phyloP scores from a whole-genome alignment of 2,329 filamentous ascomycete genomes.

The Phyllosticta paracitricarpa region DNA sequence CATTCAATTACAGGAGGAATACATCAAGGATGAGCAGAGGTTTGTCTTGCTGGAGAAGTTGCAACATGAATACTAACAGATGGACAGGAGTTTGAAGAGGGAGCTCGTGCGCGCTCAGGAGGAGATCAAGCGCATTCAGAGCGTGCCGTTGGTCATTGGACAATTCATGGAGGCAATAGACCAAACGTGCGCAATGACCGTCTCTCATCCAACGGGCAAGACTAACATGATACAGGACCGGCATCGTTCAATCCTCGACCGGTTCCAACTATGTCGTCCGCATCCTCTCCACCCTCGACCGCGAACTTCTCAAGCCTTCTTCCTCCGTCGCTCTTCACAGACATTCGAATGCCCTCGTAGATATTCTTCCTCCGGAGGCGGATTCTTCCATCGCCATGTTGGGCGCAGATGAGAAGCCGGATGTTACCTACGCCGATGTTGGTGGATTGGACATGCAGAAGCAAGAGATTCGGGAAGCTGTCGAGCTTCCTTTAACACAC shows the following conservation, averaged over 20 bases:
- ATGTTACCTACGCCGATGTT: constrained; percentile 95
- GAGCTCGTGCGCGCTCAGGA: constrained; percentile 96
- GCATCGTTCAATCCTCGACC: constrained; percentile 96
- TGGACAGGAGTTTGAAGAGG: constrained; percentile 75
- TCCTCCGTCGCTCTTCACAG: constrained; percentile 96
- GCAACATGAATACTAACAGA: not conserved
- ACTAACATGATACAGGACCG: constrained; percentile 54
- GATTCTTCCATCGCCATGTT: constrained; percentile 99
- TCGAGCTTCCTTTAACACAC: constrained; percentile 91
- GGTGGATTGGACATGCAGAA: constrained; percentile 99
- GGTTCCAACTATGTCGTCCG: constrained; percentile 98
- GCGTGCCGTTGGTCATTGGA: constrained; percentile 92
- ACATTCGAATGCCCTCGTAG: constrained; percentile 96
- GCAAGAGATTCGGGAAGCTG: constrained; percentile 96
- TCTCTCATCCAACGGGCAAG: not conserved
- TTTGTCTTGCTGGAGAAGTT: constrained; percentile 25
- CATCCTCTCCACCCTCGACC: constrained; percentile 94
- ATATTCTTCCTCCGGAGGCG: constrained; percentile 96
- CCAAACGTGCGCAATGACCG: constrained; percentile 62
- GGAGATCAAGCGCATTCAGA: constrained; percentile 99
- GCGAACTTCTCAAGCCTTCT: constrained; percentile 94
- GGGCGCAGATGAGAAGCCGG: constrained; percentile 90
- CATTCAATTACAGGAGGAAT: constrained; percentile 97
- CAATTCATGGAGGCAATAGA: constrained; percentile 99
- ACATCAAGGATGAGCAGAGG: constrained; percentile 99